Evolutionary conservation across 768 basidiomycete species (phyloP).

Genomic region (Cubamyces lactineus): DNA sequence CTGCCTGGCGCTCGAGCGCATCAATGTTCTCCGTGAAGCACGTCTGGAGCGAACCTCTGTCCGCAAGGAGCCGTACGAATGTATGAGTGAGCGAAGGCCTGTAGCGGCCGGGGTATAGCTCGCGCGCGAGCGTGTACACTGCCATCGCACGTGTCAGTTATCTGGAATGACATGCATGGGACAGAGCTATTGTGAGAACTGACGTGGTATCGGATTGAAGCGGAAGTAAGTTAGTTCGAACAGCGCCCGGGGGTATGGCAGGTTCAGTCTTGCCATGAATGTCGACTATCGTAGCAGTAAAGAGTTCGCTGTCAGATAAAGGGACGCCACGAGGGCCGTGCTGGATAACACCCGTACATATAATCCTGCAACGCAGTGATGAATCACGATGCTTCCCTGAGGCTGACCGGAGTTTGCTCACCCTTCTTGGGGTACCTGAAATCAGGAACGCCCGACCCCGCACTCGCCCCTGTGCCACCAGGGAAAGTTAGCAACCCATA

Average conservation of each 20-base stretch:
- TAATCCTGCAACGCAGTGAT: constrained; percentile 24
- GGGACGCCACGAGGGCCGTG: background rate
- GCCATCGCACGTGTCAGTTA: background rate
- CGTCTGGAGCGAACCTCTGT: constrained; percentile 66
- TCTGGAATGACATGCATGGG: background rate
- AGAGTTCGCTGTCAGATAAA: background rate
- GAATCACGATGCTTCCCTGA: background rate
- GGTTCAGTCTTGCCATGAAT: constrained; percentile 74
- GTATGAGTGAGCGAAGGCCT: constrained; percentile 89
- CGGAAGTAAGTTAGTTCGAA: constrained; percentile 91
- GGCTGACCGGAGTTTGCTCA: constrained; percentile 20
- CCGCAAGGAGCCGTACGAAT: constrained; percentile 81
- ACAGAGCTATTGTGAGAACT: constrained; percentile 28
- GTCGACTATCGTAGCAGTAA: constrained; percentile 40
- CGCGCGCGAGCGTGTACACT: constrained; percentile 91
- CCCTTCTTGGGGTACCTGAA: constrained; percentile 52
- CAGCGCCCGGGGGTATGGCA: constrained; percentile 92
- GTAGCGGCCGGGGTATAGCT: constrained; percentile 89
- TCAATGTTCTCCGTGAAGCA: constrained; percentile 95
- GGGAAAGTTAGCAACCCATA: background rate
- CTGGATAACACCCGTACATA: constrained; percentile 28
- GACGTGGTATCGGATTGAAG: constrained; percentile 78
- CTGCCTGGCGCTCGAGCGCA: constrained; percentile 87
- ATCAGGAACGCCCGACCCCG: constrained; percentile 52
- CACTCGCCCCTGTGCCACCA: constrained; percentile 39